These are phyloP conservation scores for Pythium coloratum DNA, from an alignment of 352 stramenopile genomes.

Conservation along the genomic window DNA sequence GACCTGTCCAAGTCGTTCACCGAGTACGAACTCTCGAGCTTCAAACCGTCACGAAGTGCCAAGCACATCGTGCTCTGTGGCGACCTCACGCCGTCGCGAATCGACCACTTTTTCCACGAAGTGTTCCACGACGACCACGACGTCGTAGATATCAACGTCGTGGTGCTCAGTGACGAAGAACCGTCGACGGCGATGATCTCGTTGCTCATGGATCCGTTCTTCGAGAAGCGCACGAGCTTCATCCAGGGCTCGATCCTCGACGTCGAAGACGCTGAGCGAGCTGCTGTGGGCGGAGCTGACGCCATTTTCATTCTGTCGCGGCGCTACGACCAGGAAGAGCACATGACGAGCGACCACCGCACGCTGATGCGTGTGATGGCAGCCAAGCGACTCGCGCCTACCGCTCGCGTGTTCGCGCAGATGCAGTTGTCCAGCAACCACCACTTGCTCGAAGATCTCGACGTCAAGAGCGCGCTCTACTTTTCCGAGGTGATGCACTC, in stretches of 20 bases:
- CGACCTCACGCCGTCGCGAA: constrained; percentile 76
- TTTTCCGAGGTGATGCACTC: constrained; percentile 82
- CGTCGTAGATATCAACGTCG: constrained; percentile 73
- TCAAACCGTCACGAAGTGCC: constrained; percentile 59
- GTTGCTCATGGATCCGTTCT: constrained; percentile 82
- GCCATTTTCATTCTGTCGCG: constrained; percentile 81
- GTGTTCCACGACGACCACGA: constrained; percentile 89
- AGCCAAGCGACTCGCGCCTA: constrained; percentile 60
- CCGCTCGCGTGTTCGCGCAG: constrained; percentile 64
- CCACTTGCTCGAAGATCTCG: constrained; percentile 70
- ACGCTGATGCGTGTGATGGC: constrained; percentile 82
- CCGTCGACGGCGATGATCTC: constrained; percentile 73
- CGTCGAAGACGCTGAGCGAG: constrained; percentile 73
- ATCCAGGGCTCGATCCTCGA: constrained; percentile 81
- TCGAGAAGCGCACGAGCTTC: constrained; percentile 81
- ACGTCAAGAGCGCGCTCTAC: constrained; percentile 77
- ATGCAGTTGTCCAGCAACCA: constrained; percentile 79
- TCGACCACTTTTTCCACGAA: constrained; percentile 85
- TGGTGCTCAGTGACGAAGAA: constrained; percentile 77
- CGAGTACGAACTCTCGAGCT: constrained; percentile 66
- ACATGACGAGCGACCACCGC: constrained; percentile 70
- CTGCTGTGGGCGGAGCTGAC: constrained; percentile 57
- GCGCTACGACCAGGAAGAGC: constrained; percentile 64
- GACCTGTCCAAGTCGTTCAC: constrained; percentile 78
- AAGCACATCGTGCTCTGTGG: constrained; percentile 84